Conservation (phyloP, 805 yeast genomes). For the Sungouiozyma ichnusensis region DNA sequence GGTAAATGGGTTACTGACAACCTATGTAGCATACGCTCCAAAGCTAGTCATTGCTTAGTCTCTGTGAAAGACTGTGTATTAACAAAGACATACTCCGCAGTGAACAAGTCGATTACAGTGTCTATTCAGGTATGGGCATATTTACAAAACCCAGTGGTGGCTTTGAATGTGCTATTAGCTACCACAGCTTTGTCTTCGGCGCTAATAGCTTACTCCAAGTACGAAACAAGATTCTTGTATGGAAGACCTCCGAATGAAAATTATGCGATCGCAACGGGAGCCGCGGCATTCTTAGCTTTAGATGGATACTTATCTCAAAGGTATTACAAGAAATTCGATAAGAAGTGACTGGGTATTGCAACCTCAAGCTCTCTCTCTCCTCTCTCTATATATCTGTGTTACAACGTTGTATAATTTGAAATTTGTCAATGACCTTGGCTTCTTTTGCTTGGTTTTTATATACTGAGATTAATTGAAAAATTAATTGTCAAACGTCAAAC, state of each 20-base stretch:
- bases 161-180: slow-evolving; percentile 41
- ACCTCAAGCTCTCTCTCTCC: neutral
- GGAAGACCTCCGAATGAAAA: slow-evolving; percentile 37
- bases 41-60: neutral
- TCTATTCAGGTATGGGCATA: neutral
- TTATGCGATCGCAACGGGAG: slow-evolving; percentile 40
- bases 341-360: slow-evolving; percentile 17
- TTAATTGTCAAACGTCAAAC: too few relatives aligned
- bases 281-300: slow-evolving; percentile 43
- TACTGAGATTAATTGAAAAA: too few relatives aligned
- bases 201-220: slow-evolving; percentile 38
- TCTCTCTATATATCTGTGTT: neutral
- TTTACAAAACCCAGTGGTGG: slow-evolving; percentile 52
- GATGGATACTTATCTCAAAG: slow-evolving; percentile 45
- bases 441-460: too few relatives aligned
- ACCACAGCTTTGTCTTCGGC: slow-evolving; percentile 39
- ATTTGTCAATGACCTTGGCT: neutral
- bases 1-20: neutral
- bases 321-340: slow-evolving; percentile 46
- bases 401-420: neutral
- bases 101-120: neutral
- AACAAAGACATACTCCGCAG: neutral
- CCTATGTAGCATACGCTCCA: neutral
- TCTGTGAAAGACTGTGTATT: neutral
- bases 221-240: slow-evolving; percentile 37